A percentile compares a stretch with the other conserved stretches of the same genome.
These are phyloP conservation scores for Tympanopsis confertula DNA, from an alignment of 2,329 filamentous ascomycete genomes.

Conservation along the genomic window DNA sequence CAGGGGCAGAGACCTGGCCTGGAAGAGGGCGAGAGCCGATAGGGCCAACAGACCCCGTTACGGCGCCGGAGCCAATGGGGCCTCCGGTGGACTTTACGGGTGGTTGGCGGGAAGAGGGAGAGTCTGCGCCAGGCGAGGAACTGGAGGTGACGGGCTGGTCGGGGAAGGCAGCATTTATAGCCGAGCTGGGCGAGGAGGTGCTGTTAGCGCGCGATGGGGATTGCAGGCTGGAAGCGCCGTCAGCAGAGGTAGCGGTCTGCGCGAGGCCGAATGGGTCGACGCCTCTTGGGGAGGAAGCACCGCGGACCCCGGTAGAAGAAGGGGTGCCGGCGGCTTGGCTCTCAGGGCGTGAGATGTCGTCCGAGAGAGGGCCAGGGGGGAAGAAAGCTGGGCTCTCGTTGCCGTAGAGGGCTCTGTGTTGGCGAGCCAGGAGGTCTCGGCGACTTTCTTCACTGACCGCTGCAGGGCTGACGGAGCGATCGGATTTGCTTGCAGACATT, in stretches of 20 bases:
- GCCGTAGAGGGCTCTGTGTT: conserved; percentile 88
- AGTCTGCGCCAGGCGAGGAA: conserved; percentile 58
- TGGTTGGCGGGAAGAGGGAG: conserved; percentile 60
- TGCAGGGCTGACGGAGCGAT: conserved; percentile 73
- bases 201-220: conserved; percentile 63
- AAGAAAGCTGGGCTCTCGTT: conserved; percentile 54
- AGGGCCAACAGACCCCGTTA: conserved; percentile 80
- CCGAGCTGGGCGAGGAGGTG: conserved; percentile 60
- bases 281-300: background rate
- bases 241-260: conserved; percentile 10
- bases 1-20: conserved; percentile 30
- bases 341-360: conserved; percentile 56
- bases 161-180: conserved; percentile 54
- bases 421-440: conserved; percentile 87
- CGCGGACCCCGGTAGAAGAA: conserved; percentile 45
- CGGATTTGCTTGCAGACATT: conserved; percentile 67
- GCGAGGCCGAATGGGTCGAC: conserved; percentile 17
- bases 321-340: conserved; percentile 51
- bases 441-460: conserved; percentile 89
- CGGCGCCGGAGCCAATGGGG: background rate
- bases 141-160: conserved; percentile 69
- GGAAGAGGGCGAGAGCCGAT: conserved; percentile 79
- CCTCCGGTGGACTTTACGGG: conserved; percentile 37
- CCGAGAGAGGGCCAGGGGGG: conserved; percentile 53
- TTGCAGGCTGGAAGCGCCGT: conserved; percentile 18